Percentiles rank a stretch among this genome's conserved stretches.
phyloP scores from a whole-genome alignment of 495 filamentous ascomycete species.

The Tuber aestivum region DNA sequence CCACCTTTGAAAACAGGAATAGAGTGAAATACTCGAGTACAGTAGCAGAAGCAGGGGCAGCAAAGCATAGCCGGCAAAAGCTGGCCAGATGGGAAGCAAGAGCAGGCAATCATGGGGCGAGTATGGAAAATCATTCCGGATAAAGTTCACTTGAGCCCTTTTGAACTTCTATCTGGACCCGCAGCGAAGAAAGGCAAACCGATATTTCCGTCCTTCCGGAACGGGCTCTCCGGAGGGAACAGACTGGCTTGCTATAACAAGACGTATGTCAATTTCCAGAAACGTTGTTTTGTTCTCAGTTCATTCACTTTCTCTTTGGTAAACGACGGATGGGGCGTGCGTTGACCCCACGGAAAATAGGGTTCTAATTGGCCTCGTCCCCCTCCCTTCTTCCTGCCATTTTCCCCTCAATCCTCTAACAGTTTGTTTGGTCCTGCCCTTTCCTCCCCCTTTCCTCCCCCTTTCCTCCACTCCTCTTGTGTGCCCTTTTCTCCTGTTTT shows the following conservation, averaged over 20 bases:
- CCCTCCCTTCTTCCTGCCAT: background rate
- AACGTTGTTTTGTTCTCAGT: background rate
- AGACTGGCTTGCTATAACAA: conserved; percentile 6
- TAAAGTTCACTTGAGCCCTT: conserved; percentile 35
- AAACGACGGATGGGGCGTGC: background rate
- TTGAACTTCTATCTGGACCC: conserved; percentile 36
- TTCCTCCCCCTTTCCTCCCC: background rate
- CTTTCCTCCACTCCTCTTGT: background rate
- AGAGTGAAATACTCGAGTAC: background rate
- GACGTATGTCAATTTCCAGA: conserved; percentile 22
- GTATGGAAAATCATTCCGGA: conserved; percentile 37
- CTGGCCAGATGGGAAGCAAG: conserved; percentile 7
- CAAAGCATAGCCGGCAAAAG: background rate
- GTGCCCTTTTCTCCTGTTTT: background rate
- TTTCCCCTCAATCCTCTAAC: background rate
- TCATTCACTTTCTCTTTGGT: background rate
- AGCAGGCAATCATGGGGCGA: conserved; percentile 12
- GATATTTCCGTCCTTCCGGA: conserved; percentile 39
- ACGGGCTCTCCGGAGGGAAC: conserved; percentile 30
- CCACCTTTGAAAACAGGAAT: background rate
- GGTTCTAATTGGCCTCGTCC: conserved; percentile 1
- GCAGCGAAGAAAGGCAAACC: conserved; percentile 37
- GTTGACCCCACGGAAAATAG: conserved; percentile 19
- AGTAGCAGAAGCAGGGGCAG: background rate
- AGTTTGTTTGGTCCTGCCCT: background rate